phyloP scores from a whole-genome alignment of 208 protist species.

The Acanthamoeba triangularis region DNA sequence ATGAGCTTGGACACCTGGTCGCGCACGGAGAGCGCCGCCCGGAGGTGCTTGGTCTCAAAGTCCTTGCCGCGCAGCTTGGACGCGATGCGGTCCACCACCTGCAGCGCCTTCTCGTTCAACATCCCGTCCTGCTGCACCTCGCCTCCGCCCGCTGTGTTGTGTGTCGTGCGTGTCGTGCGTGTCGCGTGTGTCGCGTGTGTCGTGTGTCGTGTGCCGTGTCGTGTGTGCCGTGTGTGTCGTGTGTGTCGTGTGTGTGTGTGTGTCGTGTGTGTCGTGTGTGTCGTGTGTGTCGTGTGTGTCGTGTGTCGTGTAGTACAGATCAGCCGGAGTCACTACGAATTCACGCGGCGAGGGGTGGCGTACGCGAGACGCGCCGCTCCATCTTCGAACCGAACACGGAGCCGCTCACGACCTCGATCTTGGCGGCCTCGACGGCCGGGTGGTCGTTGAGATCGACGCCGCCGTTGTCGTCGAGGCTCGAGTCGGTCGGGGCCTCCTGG shows the following conservation, averaged over 20 bases:
- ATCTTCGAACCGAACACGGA: not conserved
- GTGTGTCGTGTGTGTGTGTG: too few relatives aligned
- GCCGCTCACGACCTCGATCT: not conserved
- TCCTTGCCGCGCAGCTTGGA: conserved; percentile 99
- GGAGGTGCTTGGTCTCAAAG: conserved; percentile 90
- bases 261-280: too few relatives aligned
- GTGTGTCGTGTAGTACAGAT: not conserved
- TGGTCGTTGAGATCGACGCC: not conserved
- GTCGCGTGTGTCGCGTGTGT: too few relatives aligned
- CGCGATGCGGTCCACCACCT: conserved; percentile 97
- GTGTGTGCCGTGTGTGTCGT: too few relatives aligned
- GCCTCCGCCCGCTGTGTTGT: too few relatives aligned
- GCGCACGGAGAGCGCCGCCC: conserved; percentile 80
- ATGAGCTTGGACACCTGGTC: conserved; percentile 96
- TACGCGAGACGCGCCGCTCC: not conserved
- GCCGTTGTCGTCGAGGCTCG: not conserved
- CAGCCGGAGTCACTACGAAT: too few relatives aligned
- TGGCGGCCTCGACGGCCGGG: not conserved
- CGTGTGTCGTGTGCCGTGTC: too few relatives aligned
- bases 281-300: too few relatives aligned
- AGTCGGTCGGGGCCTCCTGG: not conserved
- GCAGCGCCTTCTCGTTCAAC: conserved; percentile 96
- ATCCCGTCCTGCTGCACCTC: conserved; percentile 65
- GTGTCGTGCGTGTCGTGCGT: too few relatives aligned
- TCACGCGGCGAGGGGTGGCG: not conserved